Percentiles rank a stretch among this genome's conserved stretches.
Evolutionary conservation across 129 eudicot genomes (phyloP).

Genomic region (Centella asiatica): DNA sequence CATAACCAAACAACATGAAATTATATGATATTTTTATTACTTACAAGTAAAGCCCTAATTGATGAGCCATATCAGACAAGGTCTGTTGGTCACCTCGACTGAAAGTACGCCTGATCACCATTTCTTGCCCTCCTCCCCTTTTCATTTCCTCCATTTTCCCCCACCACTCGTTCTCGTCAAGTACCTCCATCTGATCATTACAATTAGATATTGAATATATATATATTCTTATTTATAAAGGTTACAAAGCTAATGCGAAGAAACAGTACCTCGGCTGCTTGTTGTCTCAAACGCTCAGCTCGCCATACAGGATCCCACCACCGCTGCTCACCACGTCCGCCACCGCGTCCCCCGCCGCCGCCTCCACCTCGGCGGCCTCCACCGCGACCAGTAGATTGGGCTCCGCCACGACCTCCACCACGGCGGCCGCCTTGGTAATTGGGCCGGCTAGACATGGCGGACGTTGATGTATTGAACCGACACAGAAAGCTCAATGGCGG

Average conservation of each 20-base stretch:
- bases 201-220: background rate
- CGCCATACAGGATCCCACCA: constrained; percentile 99
- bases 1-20: background rate
- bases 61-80: constrained; percentile 69
- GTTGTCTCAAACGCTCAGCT: constrained; percentile 70
- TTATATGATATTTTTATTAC: constrained; percentile 19
- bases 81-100: constrained; percentile 66
- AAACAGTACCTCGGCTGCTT: constrained; percentile 52
- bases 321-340: constrained; percentile 80
- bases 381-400: constrained; percentile 31
- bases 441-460: constrained; percentile 67
- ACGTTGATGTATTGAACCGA: constrained; percentile 20
- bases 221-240: background rate
- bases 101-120: constrained; percentile 56
- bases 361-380: constrained; percentile 44
- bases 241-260: background rate
- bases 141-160: constrained; percentile 61
- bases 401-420: constrained; percentile 45
- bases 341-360: constrained; percentile 44
- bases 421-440: constrained; percentile 82
- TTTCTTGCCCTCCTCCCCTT: constrained; percentile 62
- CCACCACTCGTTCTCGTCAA: constrained; percentile 88
- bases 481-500: background rate
- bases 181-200: constrained; percentile 51
- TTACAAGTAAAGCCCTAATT: constrained; percentile 85